These are phyloP conservation scores for Cyberlindnera suaveolens DNA, from an alignment of 805 yeast genomes.

Conservation along the genomic window DNA sequence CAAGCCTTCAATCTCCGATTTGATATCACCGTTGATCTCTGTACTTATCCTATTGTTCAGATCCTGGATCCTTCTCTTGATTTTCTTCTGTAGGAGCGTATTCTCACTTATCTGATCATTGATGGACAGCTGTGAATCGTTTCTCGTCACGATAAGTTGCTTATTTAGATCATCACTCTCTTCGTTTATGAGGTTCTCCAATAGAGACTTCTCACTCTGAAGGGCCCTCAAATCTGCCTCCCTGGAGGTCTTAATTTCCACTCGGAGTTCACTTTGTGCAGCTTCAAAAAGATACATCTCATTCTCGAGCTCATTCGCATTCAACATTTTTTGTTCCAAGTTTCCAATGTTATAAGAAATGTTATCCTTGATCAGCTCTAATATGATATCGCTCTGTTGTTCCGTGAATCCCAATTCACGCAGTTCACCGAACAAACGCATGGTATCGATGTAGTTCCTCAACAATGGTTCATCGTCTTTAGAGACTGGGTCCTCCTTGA, in stretches of 20 bases:
- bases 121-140: conserved; percentile 76
- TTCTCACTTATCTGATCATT: conserved; percentile 85
- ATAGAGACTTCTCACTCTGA: conserved; percentile 55
- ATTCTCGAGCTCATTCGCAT: conserved; percentile 69
- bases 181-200: conserved; percentile 67
- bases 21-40: conserved; percentile 71
- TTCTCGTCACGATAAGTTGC: conserved; percentile 48
- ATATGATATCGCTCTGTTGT: conserved; percentile 53
- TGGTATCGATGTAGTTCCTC: conserved; percentile 47
- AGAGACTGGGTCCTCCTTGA: too few relatives aligned
- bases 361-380: conserved; percentile 36
- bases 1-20: conserved; percentile 80
- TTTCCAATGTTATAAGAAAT: conserved; percentile 27
- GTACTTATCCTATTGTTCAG: conserved; percentile 80
- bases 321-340: conserved; percentile 28
- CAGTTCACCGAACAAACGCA: conserved; percentile 49
- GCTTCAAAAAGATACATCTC: conserved; percentile 87
- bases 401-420: conserved; percentile 51
- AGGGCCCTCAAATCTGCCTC: conserved; percentile 63
- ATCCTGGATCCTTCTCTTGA: conserved; percentile 71
- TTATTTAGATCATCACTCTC: conserved; percentile 74
- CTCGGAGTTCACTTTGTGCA: conserved; percentile 79
- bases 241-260: conserved; percentile 69
- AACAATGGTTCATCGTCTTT: too few relatives aligned
- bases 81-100: conserved; percentile 61